Evolutionary conservation across 805 yeast species (phyloP).

Genomic region (Ogataea chonburiensis): DNA sequence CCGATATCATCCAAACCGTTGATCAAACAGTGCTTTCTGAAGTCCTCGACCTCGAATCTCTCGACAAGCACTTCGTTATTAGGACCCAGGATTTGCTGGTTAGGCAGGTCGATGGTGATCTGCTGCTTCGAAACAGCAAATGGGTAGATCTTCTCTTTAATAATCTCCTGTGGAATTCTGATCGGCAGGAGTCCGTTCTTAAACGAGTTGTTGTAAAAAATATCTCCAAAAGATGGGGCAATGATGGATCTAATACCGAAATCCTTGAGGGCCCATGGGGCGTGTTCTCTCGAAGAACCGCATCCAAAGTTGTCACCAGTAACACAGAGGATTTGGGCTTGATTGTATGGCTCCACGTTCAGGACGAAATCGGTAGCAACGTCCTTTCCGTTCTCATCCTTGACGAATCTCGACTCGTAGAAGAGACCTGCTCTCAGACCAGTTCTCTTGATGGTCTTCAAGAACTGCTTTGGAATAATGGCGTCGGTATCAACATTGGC

Average conservation of each 20-base stretch:
- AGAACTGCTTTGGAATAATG: slow-evolving; percentile 96
- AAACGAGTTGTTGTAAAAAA: slow-evolving; percentile 94
- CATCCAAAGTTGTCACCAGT: slow-evolving; percentile 98
- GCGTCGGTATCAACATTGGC: slow-evolving; percentile 99
- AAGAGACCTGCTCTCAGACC: slow-evolving; percentile 87
- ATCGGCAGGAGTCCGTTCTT: slow-evolving; percentile 95
- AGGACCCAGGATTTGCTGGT: slow-evolving; percentile 71
- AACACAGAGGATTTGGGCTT: slow-evolving; percentile 80
- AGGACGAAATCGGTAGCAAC: slow-evolving; percentile 86
- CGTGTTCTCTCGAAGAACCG: slow-evolving; percentile 99
- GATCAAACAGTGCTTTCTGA: slow-evolving; percentile 91
- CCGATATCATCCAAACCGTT: slow-evolving; percentile 98
- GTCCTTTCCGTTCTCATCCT: slow-evolving; percentile 67
- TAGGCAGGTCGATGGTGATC: slow-evolving; percentile 80
- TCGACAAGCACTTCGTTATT: slow-evolving; percentile 74
- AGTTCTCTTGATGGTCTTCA: slow-evolving; percentile 96
- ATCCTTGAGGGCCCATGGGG: slow-evolving; percentile 98
- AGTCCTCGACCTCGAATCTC: slow-evolving; percentile 82
- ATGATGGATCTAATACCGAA: slow-evolving; percentile 94
- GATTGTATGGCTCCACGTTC: slow-evolving; percentile 78
- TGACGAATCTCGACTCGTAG: slow-evolving; percentile 82
- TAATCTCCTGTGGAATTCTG: slow-evolving; percentile 78
- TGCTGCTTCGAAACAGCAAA: slow-evolving; percentile 70
- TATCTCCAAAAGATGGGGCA: slow-evolving; percentile 98
- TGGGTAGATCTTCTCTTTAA: slow-evolving; percentile 71